Evolutionary conservation across 768 basidiomycete species (phyloP).

Genomic region (Pholiota conissans): DNA sequence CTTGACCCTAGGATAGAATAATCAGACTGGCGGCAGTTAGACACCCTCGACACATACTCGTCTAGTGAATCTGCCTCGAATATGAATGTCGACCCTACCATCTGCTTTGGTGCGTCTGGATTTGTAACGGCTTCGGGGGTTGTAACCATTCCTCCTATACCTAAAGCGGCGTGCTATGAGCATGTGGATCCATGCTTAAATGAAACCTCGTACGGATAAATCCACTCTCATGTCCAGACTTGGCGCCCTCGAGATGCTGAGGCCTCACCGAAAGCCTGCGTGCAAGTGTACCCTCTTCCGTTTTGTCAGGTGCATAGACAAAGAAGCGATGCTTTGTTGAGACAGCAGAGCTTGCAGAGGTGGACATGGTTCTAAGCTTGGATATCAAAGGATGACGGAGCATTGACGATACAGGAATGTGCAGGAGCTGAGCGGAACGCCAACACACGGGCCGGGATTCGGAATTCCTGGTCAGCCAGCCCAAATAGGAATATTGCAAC

Average conservation of each 20-base stretch:
- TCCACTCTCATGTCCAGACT: constrained; percentile 39
- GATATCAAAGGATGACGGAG: neutral
- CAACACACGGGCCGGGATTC: neutral
- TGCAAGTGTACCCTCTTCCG: constrained; percentile 54
- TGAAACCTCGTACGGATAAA: constrained; percentile 56
- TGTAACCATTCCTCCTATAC: constrained; percentile 52
- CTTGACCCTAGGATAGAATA: constrained; percentile 29
- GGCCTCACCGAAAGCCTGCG: constrained; percentile 58
- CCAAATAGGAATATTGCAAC: constrained; percentile 9
- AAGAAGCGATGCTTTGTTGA: constrained; percentile 32
- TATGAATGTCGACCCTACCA: constrained; percentile 51
- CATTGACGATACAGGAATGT: neutral
- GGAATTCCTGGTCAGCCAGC: too few relatives aligned
- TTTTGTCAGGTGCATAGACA: constrained; percentile 69
- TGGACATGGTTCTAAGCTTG: constrained; percentile 20
- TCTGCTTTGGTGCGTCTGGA: constrained; percentile 9
- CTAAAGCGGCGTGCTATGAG: too few relatives aligned
- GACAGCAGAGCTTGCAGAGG: constrained; percentile 15
- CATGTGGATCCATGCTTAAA: too few relatives aligned
- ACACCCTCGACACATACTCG: constrained; percentile 16
- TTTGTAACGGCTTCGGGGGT: constrained; percentile 6
- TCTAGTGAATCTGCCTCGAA: constrained; percentile 41
- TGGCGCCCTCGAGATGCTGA: constrained; percentile 49
- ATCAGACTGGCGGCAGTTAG: constrained; percentile 32
- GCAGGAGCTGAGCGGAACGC: neutral